These are phyloP conservation scores for Thalassiosira livingstoniorum DNA, from an alignment of 352 stramenopile genomes.

Conservation along the genomic window DNA sequence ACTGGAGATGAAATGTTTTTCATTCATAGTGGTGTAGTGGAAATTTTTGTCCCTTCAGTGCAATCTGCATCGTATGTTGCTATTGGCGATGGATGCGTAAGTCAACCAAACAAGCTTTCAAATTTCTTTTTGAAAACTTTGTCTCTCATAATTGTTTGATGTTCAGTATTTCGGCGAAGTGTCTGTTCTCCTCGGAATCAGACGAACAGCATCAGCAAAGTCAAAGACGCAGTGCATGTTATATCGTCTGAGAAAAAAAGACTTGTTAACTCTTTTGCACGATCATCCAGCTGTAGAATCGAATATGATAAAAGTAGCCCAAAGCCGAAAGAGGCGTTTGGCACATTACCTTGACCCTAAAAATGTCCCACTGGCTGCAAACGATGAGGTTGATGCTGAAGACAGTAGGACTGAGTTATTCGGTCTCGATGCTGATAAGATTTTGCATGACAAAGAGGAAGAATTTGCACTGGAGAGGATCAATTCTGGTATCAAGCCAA, in stretches of 20 bases:
- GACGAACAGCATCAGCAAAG: constrained; percentile 65
- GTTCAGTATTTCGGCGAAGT: constrained; percentile 71
- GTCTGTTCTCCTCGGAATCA: constrained; percentile 54
- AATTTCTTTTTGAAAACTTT: background rate
- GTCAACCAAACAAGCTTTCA: constrained; percentile 7
- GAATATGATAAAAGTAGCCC: constrained; percentile 63
- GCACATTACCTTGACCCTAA: constrained; percentile 55
- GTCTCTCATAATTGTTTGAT: background rate
- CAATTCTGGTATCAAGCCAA: constrained; percentile 41
- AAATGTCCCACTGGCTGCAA: constrained; percentile 26
- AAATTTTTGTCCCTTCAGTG: constrained; percentile 60
- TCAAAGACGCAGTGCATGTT: constrained; percentile 72
- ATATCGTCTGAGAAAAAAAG: constrained; percentile 56
- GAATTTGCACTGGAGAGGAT: constrained; percentile 39
- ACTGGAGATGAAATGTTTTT: constrained; percentile 81
- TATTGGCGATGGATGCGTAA: constrained; percentile 71
- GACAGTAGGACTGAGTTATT: constrained; percentile 67
- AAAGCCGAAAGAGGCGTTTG: constrained; percentile 51
- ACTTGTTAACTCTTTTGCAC: constrained; percentile 42
- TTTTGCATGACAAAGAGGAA: constrained; percentile 57
- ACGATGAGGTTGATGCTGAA: constrained; percentile 67
- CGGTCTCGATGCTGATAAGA: constrained; percentile 46
- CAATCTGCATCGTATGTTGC: constrained; percentile 58
- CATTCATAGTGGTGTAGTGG: constrained; percentile 72
- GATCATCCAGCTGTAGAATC: constrained; percentile 59